Conservation (phyloP, 768 basidiomycete species). For the Cystobasidium onofrii region DNA sequence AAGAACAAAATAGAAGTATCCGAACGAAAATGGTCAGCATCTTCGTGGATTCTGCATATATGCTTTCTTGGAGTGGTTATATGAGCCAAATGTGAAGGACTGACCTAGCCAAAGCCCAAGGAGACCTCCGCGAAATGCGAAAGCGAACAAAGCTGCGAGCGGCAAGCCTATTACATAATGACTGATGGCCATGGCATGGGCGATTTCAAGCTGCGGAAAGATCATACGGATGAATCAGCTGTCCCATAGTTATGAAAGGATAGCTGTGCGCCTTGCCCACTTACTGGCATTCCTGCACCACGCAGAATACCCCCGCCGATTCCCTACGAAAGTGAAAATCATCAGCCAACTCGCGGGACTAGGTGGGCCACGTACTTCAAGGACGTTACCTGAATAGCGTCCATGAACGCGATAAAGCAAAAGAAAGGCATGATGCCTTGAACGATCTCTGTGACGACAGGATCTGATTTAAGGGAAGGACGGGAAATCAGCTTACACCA, state of each 20-base stretch:
- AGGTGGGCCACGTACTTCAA: no score
- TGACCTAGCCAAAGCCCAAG: slow-evolving; percentile 21
- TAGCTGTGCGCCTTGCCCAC: no score
- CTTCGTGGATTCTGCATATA: no score
- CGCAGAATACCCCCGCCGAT: not conserved
- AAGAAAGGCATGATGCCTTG: not conserved
- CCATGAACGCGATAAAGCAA: not conserved
- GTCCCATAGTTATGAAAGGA: no score
- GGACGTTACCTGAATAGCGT: slow-evolving; percentile 6
- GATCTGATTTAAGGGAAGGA: not conserved
- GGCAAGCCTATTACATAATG: slow-evolving; percentile 15
- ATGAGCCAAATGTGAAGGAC: not conserved
- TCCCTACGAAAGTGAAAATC: no score
- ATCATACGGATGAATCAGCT: not conserved
- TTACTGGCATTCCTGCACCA: slow-evolving; percentile 21
- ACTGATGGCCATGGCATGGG: not conserved
- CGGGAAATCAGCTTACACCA: no score
- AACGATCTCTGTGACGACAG: not conserved
- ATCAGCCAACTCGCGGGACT: no score
- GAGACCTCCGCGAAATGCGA: slow-evolving; percentile 7
- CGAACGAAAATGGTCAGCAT: no score
- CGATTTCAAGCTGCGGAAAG: slow-evolving; percentile 13
- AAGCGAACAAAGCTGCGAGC: slow-evolving; percentile 6
- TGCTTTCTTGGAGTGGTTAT: no score
- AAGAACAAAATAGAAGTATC: no score